Base-by-base conservation (phyloP, 345 rosid genomes). In the Gossypium herbaceum region DNA sequence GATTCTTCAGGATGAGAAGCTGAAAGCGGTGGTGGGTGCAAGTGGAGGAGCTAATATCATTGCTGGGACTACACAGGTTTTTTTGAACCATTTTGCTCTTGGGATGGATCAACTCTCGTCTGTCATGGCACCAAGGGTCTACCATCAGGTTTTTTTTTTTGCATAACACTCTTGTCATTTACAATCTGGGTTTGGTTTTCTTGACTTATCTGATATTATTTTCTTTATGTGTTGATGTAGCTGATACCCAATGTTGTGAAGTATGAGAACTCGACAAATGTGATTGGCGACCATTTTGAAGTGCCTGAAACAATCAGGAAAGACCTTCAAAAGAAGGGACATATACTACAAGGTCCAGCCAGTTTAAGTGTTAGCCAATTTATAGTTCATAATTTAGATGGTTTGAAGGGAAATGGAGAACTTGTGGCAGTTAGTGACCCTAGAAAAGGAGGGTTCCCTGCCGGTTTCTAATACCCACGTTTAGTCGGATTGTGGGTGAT, bases 361-460 rank as follows among this genome's bases (percentile, higher is more conserved):
- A 88, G 87, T 39, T 87, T 85, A 19, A 80, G 86, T 1, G 77
- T 85, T 27, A 79, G 81, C 75, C 95, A 90, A 77, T 80, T 90
- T 43, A 73, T 88, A 29, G 85, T 85, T 75, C 75, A 85, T 24
- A 82, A 82, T 16, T 64, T 79, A 34, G 81, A 68, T 24, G 8
- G 51, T 24, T 9, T 27, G 13, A 10, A 34, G 15, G 78, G 56
- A 62, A 77, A 43, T 39, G 67, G 73, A 47, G 41, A 67, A 22
- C 89, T 89, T 58, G 80, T 83, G 24, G 90, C 84, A 16, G 88
- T 89, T 0, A 87, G 89, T 80, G 93, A 90, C 76, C 93, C 93
- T 15, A 84, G 93, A 76, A 88, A 87, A 78, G 93, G 93, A 78
- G 93, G 93, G 5, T 73, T 78, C 65, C 90, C 96, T 13, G 81